Percentiles rank a stretch among this genome's conserved stretches.
Evolutionary conservation across 768 basidiomycete species (phyloP).

Genomic region (Boletus sp.): DNA sequence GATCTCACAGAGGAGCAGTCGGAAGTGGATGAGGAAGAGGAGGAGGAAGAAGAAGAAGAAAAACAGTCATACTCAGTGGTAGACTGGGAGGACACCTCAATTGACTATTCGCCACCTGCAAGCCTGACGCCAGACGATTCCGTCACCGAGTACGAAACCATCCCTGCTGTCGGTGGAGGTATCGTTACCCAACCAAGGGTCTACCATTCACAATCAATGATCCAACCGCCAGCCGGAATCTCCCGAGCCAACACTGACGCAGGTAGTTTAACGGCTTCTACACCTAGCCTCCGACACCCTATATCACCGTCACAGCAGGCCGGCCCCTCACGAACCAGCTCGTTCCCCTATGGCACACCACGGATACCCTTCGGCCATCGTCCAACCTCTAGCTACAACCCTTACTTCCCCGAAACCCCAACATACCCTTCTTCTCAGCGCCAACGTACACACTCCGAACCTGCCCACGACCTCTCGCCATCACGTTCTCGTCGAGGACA

Average conservation of each 20-base stretch:
- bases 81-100: conserved; percentile 66
- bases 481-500: conserved; percentile 25
- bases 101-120: conserved; percentile 45
- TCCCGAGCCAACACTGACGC: conserved; percentile 39
- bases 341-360: conserved; percentile 5
- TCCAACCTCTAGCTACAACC: conserved; percentile 25
- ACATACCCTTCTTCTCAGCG: not conserved
- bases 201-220: conserved; percentile 80
- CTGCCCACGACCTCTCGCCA: conserved; percentile 20
- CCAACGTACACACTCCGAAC: conserved; percentile 17
- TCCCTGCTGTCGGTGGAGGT: conserved; percentile 91
- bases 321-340: conserved; percentile 32
- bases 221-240: conserved; percentile 44
- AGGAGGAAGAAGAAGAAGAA: conserved; percentile 36
- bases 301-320: conserved; percentile 9
- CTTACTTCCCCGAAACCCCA: conserved; percentile 9
- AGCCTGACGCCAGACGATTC: conserved; percentile 44
- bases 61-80: conserved; percentile 56
- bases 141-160: conserved; percentile 74
- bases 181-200: conserved; percentile 82
- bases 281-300: not conserved
- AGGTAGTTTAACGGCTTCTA: conserved; percentile 44
- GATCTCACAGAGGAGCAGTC: conserved; percentile 72
- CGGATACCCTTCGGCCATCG: conserved; percentile 14
- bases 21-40: conserved; percentile 38